These are phyloP conservation scores for Pachyrhizus erosus DNA, from an alignment of 306 rosid genomes.

Conservation along the genomic window DNA sequence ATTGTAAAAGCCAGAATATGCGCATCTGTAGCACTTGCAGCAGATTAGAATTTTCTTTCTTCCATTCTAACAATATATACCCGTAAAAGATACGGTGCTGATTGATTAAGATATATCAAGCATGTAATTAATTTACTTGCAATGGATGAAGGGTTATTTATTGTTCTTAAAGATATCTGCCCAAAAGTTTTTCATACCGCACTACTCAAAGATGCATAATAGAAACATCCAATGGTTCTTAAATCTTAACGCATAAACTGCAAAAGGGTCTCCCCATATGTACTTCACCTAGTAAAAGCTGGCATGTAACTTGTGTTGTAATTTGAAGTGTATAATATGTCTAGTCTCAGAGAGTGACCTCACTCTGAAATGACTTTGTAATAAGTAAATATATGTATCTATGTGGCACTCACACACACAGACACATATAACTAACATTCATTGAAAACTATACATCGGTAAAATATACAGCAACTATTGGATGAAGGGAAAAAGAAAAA, in stretches of 20 bases:
- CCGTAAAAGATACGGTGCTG: background rate
- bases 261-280: slow-evolving; percentile 6
- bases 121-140: slow-evolving; percentile 5
- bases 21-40: slow-evolving; percentile 12
- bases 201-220: background rate
- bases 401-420: background rate
- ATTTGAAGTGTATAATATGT: background rate
- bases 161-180: background rate
- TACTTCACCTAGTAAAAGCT: slow-evolving; percentile 31
- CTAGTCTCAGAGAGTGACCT: slow-evolving; percentile 35
- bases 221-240: slow-evolving; percentile 1
- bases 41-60: background rate
- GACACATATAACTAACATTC: slow-evolving; percentile 34
- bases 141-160: background rate
- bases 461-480: background rate
- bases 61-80: background rate
- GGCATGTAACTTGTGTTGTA: slow-evolving; percentile 11
- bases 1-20: slow-evolving; percentile 41
- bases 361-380: slow-evolving; percentile 33
- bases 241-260: slow-evolving; percentile 3
- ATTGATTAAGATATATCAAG: slow-evolving; percentile 1
- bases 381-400: too few relatives aligned
- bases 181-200: background rate
- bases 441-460: background rate
- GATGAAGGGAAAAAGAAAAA: too few relatives aligned